Evolutionary conservation across 106 monocot species (phyloP), one percentile per base, ranked within the genome.

Genomic region (Dioscorea dumetorum): DNA sequence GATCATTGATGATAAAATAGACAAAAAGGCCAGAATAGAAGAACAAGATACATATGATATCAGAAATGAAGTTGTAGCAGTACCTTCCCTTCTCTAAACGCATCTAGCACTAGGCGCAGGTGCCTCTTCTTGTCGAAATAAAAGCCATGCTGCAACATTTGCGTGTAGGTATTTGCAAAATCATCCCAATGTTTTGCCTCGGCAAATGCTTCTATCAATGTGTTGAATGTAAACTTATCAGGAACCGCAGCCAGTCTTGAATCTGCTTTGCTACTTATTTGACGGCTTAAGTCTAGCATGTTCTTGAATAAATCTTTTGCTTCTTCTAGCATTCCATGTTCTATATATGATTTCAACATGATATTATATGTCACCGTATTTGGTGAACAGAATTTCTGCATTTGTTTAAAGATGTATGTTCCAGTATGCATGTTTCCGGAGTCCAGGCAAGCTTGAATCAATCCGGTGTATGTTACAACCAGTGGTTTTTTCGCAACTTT

Each of bases 401-500:
- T 99, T 76, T 93, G 70, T 34, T 83, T 75, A 72, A 93, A 99
- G 21, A 93, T 79, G 66, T 85, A 99, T 77, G 65, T 22, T 15
- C 64, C 90, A 78, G 90, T 85, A 63, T 93, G 68, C 50, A 99
- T 87, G 67, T 67, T 90, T 63, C 85, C 85, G n/a, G 89, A 82
- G 74, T 90, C 72, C 16, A 99, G 59, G 63, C 99, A 99, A 54
- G 87, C 72, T 79, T 93, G 93, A 66, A 99, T 99, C 61, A 99
- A 65, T 52, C 99, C 99, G 22, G 99, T 99, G 66, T 99, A 99
- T 50, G 93, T 90, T 53, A 99, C 99, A 35, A 93, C 99, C 68
- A 99, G 73, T 65, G 99, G 99, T 75, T 99, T 99, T 68, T 90
- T 90, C 50, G 99, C 93, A 79, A 99, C 99, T 68, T 93, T 99